These are phyloP conservation scores for Buxus sempervirens DNA, from an alignment of 164 flowering plant species.

Conservation along the genomic window DNA sequence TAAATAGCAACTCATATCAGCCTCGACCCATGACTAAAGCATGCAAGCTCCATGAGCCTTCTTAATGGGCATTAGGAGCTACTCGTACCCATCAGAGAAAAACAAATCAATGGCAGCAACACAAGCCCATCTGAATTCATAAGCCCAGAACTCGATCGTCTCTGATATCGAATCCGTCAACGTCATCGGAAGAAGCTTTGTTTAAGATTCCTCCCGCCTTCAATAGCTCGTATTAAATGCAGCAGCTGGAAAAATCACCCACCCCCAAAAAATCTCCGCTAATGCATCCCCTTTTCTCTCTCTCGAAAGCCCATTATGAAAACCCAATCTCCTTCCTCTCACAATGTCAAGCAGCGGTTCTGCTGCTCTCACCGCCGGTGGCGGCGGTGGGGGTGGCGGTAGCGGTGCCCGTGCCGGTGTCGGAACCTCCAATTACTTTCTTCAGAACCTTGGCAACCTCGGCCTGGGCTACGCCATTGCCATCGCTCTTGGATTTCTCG, in stretches of 20 bases:
- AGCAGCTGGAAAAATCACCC: conserved; percentile 23
- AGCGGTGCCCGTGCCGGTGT: background rate
- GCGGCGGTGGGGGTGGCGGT: background rate
- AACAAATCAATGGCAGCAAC: too few species aligned
- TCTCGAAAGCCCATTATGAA: conserved; percentile 9
- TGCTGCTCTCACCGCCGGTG: background rate
- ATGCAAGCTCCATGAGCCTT: too few species aligned
- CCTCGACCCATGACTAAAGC: too few species aligned
- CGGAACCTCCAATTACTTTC: background rate
- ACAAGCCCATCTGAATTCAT: too few species aligned
- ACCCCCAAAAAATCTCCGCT: conserved; percentile 8
- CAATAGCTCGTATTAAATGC: conserved; percentile 18
- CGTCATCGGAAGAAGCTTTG: too few species aligned
- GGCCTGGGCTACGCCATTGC: conserved; percentile 62
- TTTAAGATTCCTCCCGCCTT: too few species aligned
- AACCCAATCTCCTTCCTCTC: background rate
- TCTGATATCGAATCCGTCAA: too few species aligned
- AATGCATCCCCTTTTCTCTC: background rate
- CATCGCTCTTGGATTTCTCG: conserved; percentile 51
- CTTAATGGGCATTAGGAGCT: too few species aligned
- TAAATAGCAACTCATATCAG: too few species aligned
- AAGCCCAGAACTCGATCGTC: too few species aligned
- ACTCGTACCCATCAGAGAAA: too few species aligned
- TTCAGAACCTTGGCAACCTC: background rate
- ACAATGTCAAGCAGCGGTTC: conserved; percentile 15